Evolutionary conservation across 2,329 filamentous ascomycete genomes (phyloP), one percentile per base, ranked within the genome.

Genomic region (Colletotrichum costaricense): DNA sequence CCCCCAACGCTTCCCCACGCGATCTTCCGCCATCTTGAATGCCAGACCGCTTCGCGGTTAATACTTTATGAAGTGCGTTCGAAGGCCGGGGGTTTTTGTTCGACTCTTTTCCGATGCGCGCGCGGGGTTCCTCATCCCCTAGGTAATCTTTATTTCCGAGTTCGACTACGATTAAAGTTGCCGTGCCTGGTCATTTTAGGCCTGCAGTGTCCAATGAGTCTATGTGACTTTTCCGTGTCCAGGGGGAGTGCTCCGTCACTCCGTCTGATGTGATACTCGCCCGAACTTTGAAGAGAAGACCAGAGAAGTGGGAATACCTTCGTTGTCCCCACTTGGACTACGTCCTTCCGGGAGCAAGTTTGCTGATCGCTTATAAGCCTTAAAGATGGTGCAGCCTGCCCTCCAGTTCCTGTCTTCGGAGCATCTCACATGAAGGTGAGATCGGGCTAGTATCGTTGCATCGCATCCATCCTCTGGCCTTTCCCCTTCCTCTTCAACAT

Each of bases 261-360:
- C 69, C 69, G 57, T 72, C 63, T 63, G 57, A 63, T 57, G 35
- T 60, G 49, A 22, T 28, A 5, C 56, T 71, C 69, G 67, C 63
- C 69, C 63, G 69, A 35, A 35, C 33, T 35, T 35, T 35, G 33
- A 71, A 42, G 38, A 42, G 2, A 42, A 42, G 38, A 42, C 14
- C 14, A 52, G 67, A 67, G 42, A 71, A 67, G 69, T 72, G 49
- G 69, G 69, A 72, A 72, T 72, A n/a, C 57, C 69, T 26, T 72
- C 69, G 24, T 30, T 4, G 38, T 59, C 69, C 62, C 69, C 69
- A 63, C 69, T 38, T 49, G 33, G 14, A 62, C 24, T 49, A 49
- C 63, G 14, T 57, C 57, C 26, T 35, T 19, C 55, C n/a, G 1
- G n/a, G n/a, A 28, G 26, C 16, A 4, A 24, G 24, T 6, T 46